Evolutionary conservation across 225 moss, liverwort and hornwort species (phyloP).

Genomic region (Pseudisothecium myosuroides): DNA sequence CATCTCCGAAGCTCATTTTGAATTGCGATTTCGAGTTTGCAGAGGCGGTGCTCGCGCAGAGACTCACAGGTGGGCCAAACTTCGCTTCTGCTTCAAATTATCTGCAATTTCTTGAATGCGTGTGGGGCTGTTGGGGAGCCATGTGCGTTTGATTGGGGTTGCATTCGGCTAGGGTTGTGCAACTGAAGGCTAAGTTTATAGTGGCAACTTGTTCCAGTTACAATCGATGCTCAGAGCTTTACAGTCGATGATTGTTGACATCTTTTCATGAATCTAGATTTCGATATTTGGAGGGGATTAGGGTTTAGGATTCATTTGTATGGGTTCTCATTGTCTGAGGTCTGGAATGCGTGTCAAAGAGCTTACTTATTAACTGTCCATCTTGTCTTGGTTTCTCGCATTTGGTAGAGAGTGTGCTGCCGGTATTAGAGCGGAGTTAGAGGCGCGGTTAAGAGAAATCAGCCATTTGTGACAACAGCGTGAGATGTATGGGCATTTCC

Average conservation of each 20-base stretch:
- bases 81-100: not conserved
- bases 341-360: not conserved
- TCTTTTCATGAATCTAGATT: not conserved
- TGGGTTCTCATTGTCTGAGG: not conserved
- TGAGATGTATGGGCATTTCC: not conserved
- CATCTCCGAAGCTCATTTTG: not conserved
- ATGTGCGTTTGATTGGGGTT: not conserved
- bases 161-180: not conserved
- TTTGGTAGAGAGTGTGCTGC: not conserved
- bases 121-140: not conserved
- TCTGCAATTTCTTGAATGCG: not conserved
- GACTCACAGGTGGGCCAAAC: not conserved
- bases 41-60: not conserved
- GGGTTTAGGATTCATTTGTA: not conserved
- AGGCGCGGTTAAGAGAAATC: not conserved
- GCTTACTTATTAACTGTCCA: not conserved
- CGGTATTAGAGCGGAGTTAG: not conserved
- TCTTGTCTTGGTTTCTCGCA: not conserved
- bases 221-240: not conserved
- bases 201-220: not conserved
- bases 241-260: not conserved
- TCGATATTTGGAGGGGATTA: not conserved
- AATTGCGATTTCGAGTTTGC: not conserved
- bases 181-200: not conserved
- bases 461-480: too few species aligned